phyloP scores from a whole-genome alignment of 2,329 filamentous ascomycete genomes.

The Aspergillus viridinutans region DNA sequence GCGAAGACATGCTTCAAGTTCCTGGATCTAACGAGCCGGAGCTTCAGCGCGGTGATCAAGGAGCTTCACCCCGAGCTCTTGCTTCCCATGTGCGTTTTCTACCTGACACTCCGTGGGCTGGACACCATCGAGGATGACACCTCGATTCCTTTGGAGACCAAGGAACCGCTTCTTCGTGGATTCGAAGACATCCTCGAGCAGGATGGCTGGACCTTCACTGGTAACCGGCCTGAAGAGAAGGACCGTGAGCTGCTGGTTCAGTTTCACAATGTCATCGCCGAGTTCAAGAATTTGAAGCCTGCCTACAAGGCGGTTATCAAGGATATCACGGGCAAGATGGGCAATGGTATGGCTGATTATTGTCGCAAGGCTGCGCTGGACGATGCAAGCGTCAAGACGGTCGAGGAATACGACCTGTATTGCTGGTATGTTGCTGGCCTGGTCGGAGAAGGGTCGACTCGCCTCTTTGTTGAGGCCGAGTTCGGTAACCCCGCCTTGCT shows the following conservation, averaged over 20 bases:
- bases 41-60: constrained; percentile 88
- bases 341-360: constrained; percentile 98
- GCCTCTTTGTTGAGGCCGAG: constrained; percentile 80
- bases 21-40: constrained; percentile 83
- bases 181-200: constrained; percentile 75
- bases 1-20: constrained; percentile 81
- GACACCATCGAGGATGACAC: constrained; percentile 99
- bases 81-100: constrained; percentile 85
- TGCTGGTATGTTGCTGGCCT: constrained; percentile 98
- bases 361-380: constrained; percentile 78
- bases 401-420: constrained; percentile 91
- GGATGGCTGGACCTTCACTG: constrained; percentile 86
- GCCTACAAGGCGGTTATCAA: constrained; percentile 81
- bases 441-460: constrained; percentile 90
- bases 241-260: constrained; percentile 87
- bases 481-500: constrained; percentile 83
- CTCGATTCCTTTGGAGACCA: constrained; percentile 74
- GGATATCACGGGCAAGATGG: constrained; percentile 92
- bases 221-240: constrained; percentile 87
- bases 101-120: constrained; percentile 82
- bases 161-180: constrained; percentile 78
- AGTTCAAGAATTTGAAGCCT: constrained; percentile 84
- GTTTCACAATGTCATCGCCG: constrained; percentile 79
- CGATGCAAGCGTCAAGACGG: constrained; percentile 71
- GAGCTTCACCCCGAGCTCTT: constrained; percentile 93